phyloP scores from a whole-genome alignment of 768 basidiomycete species.

The Inosperma sp. region DNA sequence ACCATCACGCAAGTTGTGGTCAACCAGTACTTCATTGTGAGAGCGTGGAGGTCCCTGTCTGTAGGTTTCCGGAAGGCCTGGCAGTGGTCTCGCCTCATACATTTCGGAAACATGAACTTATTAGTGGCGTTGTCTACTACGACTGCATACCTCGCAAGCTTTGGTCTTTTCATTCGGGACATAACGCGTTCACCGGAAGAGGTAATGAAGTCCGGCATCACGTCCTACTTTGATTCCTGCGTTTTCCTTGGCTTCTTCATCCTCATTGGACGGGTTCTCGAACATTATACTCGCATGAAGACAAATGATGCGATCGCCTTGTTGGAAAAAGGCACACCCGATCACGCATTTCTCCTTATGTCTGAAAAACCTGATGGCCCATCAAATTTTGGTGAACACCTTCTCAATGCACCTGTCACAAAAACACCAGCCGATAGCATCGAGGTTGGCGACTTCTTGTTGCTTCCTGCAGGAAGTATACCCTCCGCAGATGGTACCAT shows the following conservation, averaged over 20 bases:
- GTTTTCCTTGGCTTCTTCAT: constrained; percentile 81
- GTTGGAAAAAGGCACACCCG: constrained; percentile 1
- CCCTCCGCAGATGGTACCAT: too few relatives aligned
- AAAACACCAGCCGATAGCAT: too few relatives aligned
- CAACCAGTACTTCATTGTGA: constrained; percentile 7
- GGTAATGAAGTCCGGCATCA: constrained; percentile 41
- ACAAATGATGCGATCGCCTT: constrained; percentile 5
- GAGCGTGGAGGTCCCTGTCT: constrained; percentile 2
- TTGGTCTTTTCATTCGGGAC: constrained; percentile 35
- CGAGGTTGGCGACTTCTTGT: too few relatives aligned
- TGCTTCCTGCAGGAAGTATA: too few relatives aligned
- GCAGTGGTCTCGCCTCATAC: constrained; percentile 47
- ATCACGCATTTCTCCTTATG: constrained; percentile 5
- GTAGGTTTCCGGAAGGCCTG: not conserved
- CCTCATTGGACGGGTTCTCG: constrained; percentile 48
- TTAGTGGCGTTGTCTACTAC: constrained; percentile 69
- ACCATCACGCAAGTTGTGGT: constrained; percentile 32
- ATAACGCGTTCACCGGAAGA: constrained; percentile 4
- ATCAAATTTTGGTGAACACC: too few relatives aligned
- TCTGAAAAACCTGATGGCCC: too few relatives aligned
- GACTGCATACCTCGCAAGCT: constrained; percentile 72
- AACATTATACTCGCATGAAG: constrained; percentile 7
- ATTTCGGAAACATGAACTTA: constrained; percentile 86
- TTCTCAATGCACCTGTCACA: too few relatives aligned
- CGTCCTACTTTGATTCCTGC: constrained; percentile 78